Base-by-base conservation (phyloP, 2,329 filamentous ascomycete species). In the Beauveria caledonica region DNA sequence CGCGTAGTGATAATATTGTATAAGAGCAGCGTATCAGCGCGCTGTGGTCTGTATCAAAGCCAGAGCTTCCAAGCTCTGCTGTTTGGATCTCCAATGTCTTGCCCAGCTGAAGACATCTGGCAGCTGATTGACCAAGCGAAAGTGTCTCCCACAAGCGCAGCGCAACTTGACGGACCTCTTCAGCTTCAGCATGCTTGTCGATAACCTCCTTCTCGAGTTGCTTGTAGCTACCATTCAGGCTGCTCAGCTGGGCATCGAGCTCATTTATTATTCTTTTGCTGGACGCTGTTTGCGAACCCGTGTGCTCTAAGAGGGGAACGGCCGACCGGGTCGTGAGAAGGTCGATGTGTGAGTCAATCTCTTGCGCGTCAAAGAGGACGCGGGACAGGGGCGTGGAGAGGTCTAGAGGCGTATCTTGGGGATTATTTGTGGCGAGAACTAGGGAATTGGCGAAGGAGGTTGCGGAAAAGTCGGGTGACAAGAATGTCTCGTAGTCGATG, bases 311-410 rank as follows among this genome's bases (percentile, higher is more conserved):
- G 29, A 99, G 80, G 0, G 92, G 89, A 0, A 93, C 77, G 3
- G 94, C 92, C 29, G 87, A 89, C 64, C 89, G 87, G 2, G 92
- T 94, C 6, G 93, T 95, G 45, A 97, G 82, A 3, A 85, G 83
- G 72, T 99, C 91, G 64, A 99, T 96, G 71, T 96, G 92, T 0
- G 92, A 96, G 75, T 97, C 93, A 65, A 99, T 88, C 74, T 97
- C 94, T 71, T 97, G 94, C 3, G 94, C 87, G 74, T 99, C 94
- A 75, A 99, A 99, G 7, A 97, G 85, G 5, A 97, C 92, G 59
- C 91, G 86, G 5, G 92, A 96, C 52, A 99, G 82, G 3, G 94
- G 93, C 17, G 94, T 97, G 6, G 92, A 93, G 61, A 99, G 88
- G 73, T 99, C 94, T 68, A 97, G 84, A 7, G 91, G 89, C 1